Evolutionary conservation across 768 basidiomycete genomes (phyloP), one percentile per base, ranked within the genome.

Genomic region (Asterophora parasitica): DNA sequence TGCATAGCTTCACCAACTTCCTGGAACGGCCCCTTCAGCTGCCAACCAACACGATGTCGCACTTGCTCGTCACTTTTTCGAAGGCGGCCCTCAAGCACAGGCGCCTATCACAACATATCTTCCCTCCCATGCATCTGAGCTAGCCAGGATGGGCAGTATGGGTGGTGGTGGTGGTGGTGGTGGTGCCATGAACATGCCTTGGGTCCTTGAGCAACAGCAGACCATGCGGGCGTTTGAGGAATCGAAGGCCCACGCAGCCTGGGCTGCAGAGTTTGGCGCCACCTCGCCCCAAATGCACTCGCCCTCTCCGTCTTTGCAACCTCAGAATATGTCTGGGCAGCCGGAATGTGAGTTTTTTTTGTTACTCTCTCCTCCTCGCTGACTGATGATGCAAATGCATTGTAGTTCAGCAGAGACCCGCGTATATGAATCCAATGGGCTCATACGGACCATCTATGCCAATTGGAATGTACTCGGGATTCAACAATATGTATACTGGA

Each of bases 61-160:
- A 11, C 76, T 88, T 53, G 89, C 88, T 20, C 81, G 84, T 37
- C 87, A 87, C 54, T 92, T 92, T 63, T 92, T 92, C 59, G 77
- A 83, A 50, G 63, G 64, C 31, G 65, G 66, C 42, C 61, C 68
- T 2, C 67, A 72, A 16, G 62, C 59, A 17, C 57, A 65, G 15
- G 59, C 64, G 1, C 56, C 55, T 48, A 30, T 56, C 7, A 53
- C 58, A 11, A 44, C 54, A 8, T 58, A 59, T 15, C 58, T 49
- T 44, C 53, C 58, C 4, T 46, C 59, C 8, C 57, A 60, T 46
- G 41, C 58, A 15, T 35, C 54, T 28, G 36, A 66, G 51, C 44
- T 61, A 32, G 39, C 57, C 15, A 52, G 58, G 34, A 50, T 65
- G 53, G 49, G 50, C 12, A 58, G 51, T 23, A 34, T 52, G 20